These are phyloP conservation scores for Tolypocladium ovalisporum DNA, from an alignment of 2,329 filamentous ascomycete species.

Conservation along the genomic window DNA sequence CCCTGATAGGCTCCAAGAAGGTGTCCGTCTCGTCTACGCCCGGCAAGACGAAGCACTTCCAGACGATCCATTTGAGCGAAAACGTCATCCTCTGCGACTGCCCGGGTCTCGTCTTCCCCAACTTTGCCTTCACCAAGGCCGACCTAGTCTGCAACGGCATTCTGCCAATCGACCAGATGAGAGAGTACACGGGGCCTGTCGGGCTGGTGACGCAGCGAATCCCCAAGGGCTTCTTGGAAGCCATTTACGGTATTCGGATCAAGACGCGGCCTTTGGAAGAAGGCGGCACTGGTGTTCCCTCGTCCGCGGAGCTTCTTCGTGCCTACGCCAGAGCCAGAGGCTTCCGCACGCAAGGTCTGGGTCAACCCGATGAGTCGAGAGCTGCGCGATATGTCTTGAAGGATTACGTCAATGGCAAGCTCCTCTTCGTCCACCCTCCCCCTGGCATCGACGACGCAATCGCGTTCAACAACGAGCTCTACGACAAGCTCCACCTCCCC, in stretches of 20 bases:
- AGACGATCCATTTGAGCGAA: slow-evolving; percentile 89
- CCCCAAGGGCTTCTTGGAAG: slow-evolving; percentile 80
- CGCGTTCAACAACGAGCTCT: slow-evolving; percentile 83
- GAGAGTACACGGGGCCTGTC: slow-evolving; percentile 83
- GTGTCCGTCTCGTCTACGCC: slow-evolving; percentile 96
- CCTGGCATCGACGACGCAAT: slow-evolving; percentile 58
- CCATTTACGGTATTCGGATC: slow-evolving; percentile 88
- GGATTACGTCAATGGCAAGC: slow-evolving; percentile 94
- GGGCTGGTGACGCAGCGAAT: slow-evolving; percentile 76
- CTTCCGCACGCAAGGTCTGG: slow-evolving; percentile 79
- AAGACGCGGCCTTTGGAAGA: slow-evolving; percentile 72
- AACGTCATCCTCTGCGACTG: slow-evolving; percentile 92
- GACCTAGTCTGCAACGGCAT: slow-evolving; percentile 94
- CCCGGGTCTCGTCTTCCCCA: slow-evolving; percentile 95
- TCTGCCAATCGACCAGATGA: slow-evolving; percentile 89
- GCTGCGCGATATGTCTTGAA: slow-evolving; percentile 86
- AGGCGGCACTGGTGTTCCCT: slow-evolving; percentile 80
- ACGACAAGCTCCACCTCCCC: slow-evolving; percentile 72
- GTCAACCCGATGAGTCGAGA: slow-evolving; percentile 86
- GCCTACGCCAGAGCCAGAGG: slow-evolving; percentile 84
- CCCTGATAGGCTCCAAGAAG: slow-evolving; percentile 95
- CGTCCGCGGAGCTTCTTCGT: slow-evolving; percentile 71
- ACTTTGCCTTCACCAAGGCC: slow-evolving; percentile 92
- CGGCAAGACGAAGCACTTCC: slow-evolving; percentile 98
- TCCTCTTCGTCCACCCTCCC: slow-evolving; percentile 84